These are phyloP conservation scores for Blastocystis sp. DNA, from an alignment of 352 stramenopile species.

Conservation along the genomic window DNA sequence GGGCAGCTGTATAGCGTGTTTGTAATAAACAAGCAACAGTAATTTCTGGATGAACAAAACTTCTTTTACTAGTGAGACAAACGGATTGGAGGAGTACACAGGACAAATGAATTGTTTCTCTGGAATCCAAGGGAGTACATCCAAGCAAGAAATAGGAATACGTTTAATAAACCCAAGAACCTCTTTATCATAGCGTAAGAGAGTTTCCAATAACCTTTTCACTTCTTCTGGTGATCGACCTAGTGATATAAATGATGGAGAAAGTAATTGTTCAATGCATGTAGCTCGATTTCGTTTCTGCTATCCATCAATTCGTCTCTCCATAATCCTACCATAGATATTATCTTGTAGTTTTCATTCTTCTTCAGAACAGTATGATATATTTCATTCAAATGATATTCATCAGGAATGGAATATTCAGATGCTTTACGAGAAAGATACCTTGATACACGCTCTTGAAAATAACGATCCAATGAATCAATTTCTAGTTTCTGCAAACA, in stretches of 20 bases:
- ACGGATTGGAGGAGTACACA: background rate
- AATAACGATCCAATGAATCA: no score
- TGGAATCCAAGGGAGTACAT: background rate
- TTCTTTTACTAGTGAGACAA: slow-evolving; percentile 27
- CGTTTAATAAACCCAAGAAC: background rate
- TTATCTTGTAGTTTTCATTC: background rate
- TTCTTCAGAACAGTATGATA: background rate
- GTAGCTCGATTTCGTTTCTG: no score
- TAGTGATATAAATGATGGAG: no score
- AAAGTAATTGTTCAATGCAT: no score
- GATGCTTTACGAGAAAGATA: no score
- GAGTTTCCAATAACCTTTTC: background rate
- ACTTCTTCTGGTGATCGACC: no score
- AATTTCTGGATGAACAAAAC: background rate
- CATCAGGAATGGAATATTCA: no score
- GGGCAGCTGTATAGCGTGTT: background rate
- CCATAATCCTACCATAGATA: background rate
- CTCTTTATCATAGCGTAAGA: slow-evolving; percentile 13
- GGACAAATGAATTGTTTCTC: background rate
- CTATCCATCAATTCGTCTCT: background rate
- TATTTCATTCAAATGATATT: no score
- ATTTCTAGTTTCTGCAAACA: no score
- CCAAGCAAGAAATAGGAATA: background rate
- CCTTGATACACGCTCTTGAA: no score
- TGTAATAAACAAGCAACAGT: background rate